Percentiles rank a stretch among this genome's conserved stretches.
Evolutionary conservation across 2,329 filamentous ascomycete genomes (phyloP).

Genomic region (Epichloe aotearoae): DNA sequence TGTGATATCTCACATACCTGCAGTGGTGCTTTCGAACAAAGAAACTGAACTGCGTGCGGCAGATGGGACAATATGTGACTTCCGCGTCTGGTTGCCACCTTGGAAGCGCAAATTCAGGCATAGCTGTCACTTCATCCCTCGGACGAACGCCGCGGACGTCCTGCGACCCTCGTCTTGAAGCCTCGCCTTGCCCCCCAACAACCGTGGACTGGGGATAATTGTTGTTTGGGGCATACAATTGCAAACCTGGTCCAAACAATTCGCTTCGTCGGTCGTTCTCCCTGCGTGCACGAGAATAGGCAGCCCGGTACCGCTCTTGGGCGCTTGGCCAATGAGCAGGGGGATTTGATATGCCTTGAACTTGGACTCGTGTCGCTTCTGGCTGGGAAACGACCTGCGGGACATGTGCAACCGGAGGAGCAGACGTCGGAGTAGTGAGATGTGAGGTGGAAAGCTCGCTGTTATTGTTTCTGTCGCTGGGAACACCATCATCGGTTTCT

Average conservation of each 20-base stretch:
- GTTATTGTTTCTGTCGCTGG: neutral
- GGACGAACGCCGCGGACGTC: neutral
- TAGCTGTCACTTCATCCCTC: neutral
- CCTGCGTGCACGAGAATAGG: neutral
- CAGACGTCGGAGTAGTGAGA: neutral
- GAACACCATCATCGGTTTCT: neutral
- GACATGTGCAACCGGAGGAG: neutral
- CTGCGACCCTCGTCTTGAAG: neutral
- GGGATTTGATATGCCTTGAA: neutral
- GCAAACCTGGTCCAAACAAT: neutral
- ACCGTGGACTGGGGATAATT: neutral
- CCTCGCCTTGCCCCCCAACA: neutral
- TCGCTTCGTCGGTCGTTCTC: neutral
- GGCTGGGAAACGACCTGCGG: neutral
- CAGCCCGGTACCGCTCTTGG: neutral
- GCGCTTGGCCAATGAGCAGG: neutral
- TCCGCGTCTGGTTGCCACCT: conserved; percentile 83
- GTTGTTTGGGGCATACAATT: neutral
- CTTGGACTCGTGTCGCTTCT: neutral
- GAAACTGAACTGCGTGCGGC: conserved; percentile 64
- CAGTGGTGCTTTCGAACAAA: conserved; percentile 90
- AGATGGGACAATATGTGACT: conserved; percentile 75
- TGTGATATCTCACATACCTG: conserved; percentile 34
- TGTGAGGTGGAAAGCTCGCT: neutral
- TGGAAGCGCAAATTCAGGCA: conserved; percentile 45